Conservation (phyloP, 2,329 filamentous ascomycete genomes). For the Ophiocordyceps sinensis region DNA sequence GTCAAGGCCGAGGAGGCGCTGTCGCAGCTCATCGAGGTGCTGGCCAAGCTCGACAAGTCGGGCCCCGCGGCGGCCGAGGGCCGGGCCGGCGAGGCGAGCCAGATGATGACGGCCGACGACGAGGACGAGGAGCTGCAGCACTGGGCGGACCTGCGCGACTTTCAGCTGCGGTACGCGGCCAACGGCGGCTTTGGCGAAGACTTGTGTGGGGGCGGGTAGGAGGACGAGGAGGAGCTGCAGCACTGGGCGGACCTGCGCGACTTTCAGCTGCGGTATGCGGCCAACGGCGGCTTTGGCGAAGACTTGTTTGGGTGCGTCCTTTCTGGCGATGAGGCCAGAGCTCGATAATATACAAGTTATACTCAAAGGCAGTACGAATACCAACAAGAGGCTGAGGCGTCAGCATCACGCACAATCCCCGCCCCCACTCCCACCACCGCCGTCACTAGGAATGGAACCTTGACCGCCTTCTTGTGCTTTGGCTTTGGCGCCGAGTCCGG, state of each 20-base stretch:
- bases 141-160: conserved; percentile 69
- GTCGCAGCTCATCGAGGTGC: conserved; percentile 55
- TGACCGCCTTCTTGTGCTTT: too few species aligned
- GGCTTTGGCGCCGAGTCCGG: too few species aligned
- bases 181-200: conserved; percentile 38
- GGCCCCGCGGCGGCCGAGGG: conserved; percentile 20
- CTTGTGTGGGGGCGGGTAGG: conserved; percentile 4
- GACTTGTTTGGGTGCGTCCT: conserved; percentile 6
- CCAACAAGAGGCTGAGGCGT: too few species aligned
- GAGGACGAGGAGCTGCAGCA: conserved; percentile 63
- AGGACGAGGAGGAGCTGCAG: conserved; percentile 44
- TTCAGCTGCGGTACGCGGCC: conserved; percentile 58
- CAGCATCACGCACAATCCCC: too few species aligned
- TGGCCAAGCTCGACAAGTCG: conserved; percentile 58
- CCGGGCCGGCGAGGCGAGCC: conserved; percentile 15
- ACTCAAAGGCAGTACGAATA: too few species aligned
- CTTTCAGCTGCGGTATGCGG: conserved; percentile 59
- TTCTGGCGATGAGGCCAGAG: too few species aligned
- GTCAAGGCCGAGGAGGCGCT: conserved; percentile 56
- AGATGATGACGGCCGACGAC: conserved; percentile 35
- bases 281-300: conserved; percentile 41
- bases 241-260: conserved; percentile 70
- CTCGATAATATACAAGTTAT: too few species aligned
- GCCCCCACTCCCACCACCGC: too few species aligned
- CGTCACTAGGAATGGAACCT: too few species aligned